Evolutionary conservation across 495 filamentous ascomycete genomes (phyloP), one percentile per base, ranked within the genome.

Genomic region (Pyrenula massariospora): DNA sequence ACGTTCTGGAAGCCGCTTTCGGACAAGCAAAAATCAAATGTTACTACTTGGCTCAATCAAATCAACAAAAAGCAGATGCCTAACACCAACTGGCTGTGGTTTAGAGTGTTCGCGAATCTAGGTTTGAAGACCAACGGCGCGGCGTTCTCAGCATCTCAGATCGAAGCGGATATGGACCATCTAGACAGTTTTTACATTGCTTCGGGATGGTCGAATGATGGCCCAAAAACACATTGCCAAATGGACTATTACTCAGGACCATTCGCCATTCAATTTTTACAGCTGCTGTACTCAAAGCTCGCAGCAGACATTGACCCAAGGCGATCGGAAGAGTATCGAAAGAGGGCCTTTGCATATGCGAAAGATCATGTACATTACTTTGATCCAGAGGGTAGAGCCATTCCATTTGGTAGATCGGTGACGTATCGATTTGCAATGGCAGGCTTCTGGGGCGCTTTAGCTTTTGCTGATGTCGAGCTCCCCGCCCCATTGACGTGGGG

Each of bases 171-270:
- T 67, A 84, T 91, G 59, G 77, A 85, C 58, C 86, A 90, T 57
- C 70, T 91, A 12, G 82, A 90, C 62, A 87, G 84, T 2, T 91
- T 90, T 68, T 88, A 89, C 64, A 77, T 87, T 3, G 87, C 86
- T 0, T 83, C 80, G 36, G 87, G 87, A 1, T 91, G 87, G 87
- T 87, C 83, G 1, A 88, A 88, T 59, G 87, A 91, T 60, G 87
- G 87, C 0, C 86, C 87, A 0, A 83, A 84, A 64, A 83, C 80
- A 12, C 85, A 88, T 56, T 82, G 84, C 57, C 86, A 89, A 63
- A 85, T 90, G 80, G 87, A 89, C 63, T 90, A 90, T 63, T 90
- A 90, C 63, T 89, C 86, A 20, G 87, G 86, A 11, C 84, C 81
- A 54, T 89, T 89, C 63, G 87, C 86, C 2, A 89, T 89, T 60